Evolutionary conservation across 306 rosid species (phyloP).

Genomic region (Potentilla sterilis): DNA sequence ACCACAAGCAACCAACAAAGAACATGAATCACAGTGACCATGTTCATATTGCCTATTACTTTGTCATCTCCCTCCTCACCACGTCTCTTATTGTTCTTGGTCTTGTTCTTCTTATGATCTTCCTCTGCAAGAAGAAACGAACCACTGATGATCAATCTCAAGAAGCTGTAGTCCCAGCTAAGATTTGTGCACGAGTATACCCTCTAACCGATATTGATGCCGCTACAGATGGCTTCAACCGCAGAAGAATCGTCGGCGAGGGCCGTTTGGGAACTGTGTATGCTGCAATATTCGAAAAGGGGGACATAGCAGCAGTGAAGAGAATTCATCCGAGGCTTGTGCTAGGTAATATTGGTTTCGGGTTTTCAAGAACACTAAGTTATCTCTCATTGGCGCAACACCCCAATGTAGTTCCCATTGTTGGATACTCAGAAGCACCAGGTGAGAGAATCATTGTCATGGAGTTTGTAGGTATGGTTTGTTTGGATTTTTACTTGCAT

Average conservation of each 20-base stretch:
- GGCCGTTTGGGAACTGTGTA: slow-evolving; percentile 83
- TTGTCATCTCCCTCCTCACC: slow-evolving; percentile 43
- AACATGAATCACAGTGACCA: slow-evolving; percentile 42
- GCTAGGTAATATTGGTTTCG: slow-evolving; percentile 67
- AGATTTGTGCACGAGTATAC: slow-evolving; percentile 46
- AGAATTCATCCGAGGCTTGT: slow-evolving; percentile 69
- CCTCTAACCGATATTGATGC: slow-evolving; percentile 49
- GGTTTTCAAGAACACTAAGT: slow-evolving; percentile 55
- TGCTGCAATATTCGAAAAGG: slow-evolving; percentile 47
- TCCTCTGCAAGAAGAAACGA: slow-evolving; percentile 56
- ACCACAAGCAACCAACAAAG: neutral
- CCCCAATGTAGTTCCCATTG: slow-evolving; percentile 66
- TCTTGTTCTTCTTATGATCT: slow-evolving; percentile 37
- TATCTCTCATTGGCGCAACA: slow-evolving; percentile 73
- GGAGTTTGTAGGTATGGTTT: slow-evolving; percentile 58
- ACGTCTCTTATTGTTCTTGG: slow-evolving; percentile 46
- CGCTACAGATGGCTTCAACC: slow-evolving; percentile 79
- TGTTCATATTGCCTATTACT: slow-evolving; percentile 50
- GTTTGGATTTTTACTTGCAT: slow-evolving; percentile 63
- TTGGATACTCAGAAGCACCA: slow-evolving; percentile 81
- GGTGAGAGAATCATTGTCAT: slow-evolving; percentile 76
- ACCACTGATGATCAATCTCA: slow-evolving; percentile 39
- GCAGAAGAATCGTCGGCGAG: slow-evolving; percentile 57
- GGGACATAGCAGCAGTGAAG: slow-evolving; percentile 57
- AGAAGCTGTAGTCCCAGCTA: slow-evolving; percentile 41